Evolutionary conservation across 2,329 filamentous ascomycete species (phyloP), one percentile per base, ranked within the genome.

Genomic region (Hypomyces perniciosus): DNA sequence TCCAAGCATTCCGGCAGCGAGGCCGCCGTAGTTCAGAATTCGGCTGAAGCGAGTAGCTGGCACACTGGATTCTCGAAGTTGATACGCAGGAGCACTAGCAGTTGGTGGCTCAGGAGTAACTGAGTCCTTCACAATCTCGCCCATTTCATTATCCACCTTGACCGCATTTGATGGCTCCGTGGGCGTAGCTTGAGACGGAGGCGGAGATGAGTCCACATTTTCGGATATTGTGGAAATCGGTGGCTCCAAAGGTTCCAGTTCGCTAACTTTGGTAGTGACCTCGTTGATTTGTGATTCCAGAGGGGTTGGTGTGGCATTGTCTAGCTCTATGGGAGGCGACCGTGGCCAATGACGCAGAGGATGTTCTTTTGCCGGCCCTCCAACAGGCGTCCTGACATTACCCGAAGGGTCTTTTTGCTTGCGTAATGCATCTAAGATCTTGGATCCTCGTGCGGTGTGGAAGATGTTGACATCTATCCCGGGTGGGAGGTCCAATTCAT

Each of bases 1-100:
- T 61, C 95, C 88, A 6, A 96, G 83, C 91, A 99, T 96, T 43
- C 92, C 95, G 1, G 90, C 92, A 28, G 90, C 93, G 5, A 99
- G 78, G 0, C 93, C 90, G 50, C 90, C 82, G 65, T 97, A 99
- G 68, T 99, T 95, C 88, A 92, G 96, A 27, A 99, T 72, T 50
- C 93, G 81, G 40, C 91, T 86, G 46, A 99, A 71, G 4, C 93
- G 84, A 6, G 90, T 90, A 1, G 93, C 88, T 1, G 93, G 93
- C 0, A 99, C 91, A 56, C 84, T 85, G 8, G 93, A 99, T 63
- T 97, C 92, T 50, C 86, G 80, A 65, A 99, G 83, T 54, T 86
- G 76, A 62, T 95, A 90, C 31, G 61, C 53, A 46, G 64, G 56
- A 29, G 64, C 52, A 29, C 48, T 35, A n/a, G 34, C 13, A 3